Evolutionary conservation across 306 rosid genomes (phyloP), one percentile per base, ranked within the genome.

Genomic region (Fragaria ananassa): DNA sequence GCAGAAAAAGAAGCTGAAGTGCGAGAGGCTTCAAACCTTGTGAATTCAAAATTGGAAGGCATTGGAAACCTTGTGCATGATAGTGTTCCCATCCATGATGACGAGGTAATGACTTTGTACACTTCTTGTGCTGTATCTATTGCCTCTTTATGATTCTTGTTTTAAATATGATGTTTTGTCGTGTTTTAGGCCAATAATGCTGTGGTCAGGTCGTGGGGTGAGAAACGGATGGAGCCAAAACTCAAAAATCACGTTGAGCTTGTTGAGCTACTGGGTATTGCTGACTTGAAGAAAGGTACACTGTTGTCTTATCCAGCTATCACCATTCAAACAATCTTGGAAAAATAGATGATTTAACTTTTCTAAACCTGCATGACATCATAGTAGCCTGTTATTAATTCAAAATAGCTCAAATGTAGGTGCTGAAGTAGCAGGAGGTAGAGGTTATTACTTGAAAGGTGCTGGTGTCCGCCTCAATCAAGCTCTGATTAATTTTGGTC

Each of bases 401-500:
- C 74, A 47, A 1, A 15, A 44, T 57, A 81, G 65, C 39, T 73
- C 70, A 80, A 82, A 35, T 86, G 49, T 78, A 95, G 99, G 99
- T 72, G 75, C 98, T 74, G 93, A 96, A 41, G 76, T 92, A 27
- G 99, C 99, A 67, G 99, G 99, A 72, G 98, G 90, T 68, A 91
- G 99, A 91, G 99, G 99, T 70, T 96, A 76, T 86, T 92, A 92
- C 84, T 91, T 96, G 68, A 92, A 89, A 74, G 99, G 96, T 76
- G 98, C 78, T 66, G 98, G 99, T 44, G 97, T 96, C 60, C 93
- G 87, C 74, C 97, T 96, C 71, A 96, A 96, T 81, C 98, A 87
- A 87, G 99, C 99, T 80, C 84, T 96, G 19, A 96, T 96, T 19
- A 92, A 91, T 76, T 92, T 90, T 76, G 99, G 93, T 41, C 93